Conservation (phyloP, 768 basidiomycete species). For the Calocybe cyanea region DNA sequence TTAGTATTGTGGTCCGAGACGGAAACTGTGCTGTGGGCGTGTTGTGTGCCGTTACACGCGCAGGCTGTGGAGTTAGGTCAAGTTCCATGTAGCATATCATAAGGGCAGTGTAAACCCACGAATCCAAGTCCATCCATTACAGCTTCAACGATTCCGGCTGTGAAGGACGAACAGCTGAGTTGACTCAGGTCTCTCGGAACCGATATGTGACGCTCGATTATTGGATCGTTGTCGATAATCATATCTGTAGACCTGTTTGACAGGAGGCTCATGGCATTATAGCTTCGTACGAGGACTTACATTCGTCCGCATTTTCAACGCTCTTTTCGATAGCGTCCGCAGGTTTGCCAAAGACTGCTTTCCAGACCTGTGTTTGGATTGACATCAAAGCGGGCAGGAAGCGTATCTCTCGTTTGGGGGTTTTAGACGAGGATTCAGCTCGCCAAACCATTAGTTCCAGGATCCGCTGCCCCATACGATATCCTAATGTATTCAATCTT, state of each 20-base stretch:
- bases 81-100: no score
- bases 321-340: conserved; percentile 96
- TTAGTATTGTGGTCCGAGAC: conserved; percentile 89
- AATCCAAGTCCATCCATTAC: conserved; percentile 93
- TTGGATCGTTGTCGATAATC: conserved; percentile 96
- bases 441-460: conserved; percentile 86
- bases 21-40: conserved; percentile 82
- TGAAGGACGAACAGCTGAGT: conserved; percentile 95
- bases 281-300: conserved; percentile 43
- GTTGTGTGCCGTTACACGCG: conserved; percentile 93
- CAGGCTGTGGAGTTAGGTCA: conserved; percentile 57
- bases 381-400: conserved; percentile 90
- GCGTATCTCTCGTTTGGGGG: conserved; percentile 90
- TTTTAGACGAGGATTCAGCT: conserved; percentile 71
- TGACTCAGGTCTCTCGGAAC: conserved; percentile 93
- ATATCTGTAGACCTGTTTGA: no score
- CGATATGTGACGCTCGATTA: conserved; percentile 86
- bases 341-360: conserved; percentile 87
- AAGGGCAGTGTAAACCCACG: conserved; percentile 46
- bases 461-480: conserved; percentile 84
- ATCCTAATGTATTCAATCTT: conserved; percentile 90
- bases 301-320: conserved; percentile 96
- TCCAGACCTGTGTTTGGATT: conserved; percentile 94
- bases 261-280: no score
- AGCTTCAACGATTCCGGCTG: conserved; percentile 96